Percentiles rank a stretch among this genome's conserved stretches.
Evolutionary conservation across 116 monocot species (phyloP).

Genomic region (Papilionanthe hybrid): DNA sequence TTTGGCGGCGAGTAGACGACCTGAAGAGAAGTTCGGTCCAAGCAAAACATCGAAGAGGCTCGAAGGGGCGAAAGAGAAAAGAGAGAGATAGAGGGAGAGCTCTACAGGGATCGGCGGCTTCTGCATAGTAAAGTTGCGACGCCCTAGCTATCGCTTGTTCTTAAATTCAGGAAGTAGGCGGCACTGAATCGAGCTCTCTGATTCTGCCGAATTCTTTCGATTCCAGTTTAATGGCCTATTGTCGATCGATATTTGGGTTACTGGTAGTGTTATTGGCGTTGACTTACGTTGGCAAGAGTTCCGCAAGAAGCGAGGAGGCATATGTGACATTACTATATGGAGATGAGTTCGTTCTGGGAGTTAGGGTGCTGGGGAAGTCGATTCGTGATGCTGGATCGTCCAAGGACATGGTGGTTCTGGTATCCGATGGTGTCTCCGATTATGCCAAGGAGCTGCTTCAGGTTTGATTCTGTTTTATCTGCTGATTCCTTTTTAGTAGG

Average conservation of each 20-base stretch:
- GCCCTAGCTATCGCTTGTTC: no score
- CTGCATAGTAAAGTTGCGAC: no score
- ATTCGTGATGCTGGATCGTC: slow-evolving; percentile 71
- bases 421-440: slow-evolving; percentile 90
- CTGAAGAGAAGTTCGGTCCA: no score
- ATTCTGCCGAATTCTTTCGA: background rate
- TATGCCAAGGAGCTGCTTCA: slow-evolving; percentile 63
- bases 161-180: background rate
- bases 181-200: background rate
- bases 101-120: no score
- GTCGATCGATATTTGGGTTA: slow-evolving; percentile 16
- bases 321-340: slow-evolving; percentile 91
- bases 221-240: slow-evolving; percentile 1
- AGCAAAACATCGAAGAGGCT: no score
- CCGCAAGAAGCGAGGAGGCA: slow-evolving; percentile 39
- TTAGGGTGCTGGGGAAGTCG: slow-evolving; percentile 97
- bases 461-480: slow-evolving; percentile 29
- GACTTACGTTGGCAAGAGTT: slow-evolving; percentile 1
- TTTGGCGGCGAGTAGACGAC: no score
- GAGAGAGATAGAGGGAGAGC: no score
- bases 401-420: slow-evolving; percentile 80
- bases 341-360: slow-evolving; percentile 92
- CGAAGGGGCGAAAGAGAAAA: no score
- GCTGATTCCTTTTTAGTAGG: background rate
- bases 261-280: slow-evolving; percentile 9